Conservation (phyloP, 2,329 filamentous ascomycete genomes). For the Alternaria postmessia region DNA sequence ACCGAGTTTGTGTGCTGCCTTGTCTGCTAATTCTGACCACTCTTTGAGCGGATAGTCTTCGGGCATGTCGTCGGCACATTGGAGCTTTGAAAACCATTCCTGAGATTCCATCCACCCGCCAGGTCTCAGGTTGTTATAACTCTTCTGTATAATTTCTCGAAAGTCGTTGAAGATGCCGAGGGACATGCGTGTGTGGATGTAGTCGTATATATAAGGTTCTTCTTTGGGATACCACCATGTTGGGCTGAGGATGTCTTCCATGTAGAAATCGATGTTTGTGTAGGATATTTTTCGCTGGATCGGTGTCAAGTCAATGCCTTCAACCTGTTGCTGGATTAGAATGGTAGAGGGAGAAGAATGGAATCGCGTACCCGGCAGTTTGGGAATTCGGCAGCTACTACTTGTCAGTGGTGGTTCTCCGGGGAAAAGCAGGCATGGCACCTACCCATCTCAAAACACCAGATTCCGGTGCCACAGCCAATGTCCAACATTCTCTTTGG, state of each 20-base stretch:
- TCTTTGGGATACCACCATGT: constrained; percentile 63
- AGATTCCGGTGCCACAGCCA: constrained; percentile 54
- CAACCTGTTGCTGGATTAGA: constrained; percentile 44
- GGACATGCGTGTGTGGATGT: constrained; percentile 67
- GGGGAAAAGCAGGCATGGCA: constrained; percentile 5
- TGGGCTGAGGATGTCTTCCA: constrained; percentile 70
- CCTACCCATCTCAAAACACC: constrained; percentile 55
- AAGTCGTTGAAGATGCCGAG: constrained; percentile 67
- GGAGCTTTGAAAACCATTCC: constrained; percentile 55
- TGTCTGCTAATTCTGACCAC: constrained; percentile 55
- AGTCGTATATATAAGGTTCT: constrained; percentile 57
- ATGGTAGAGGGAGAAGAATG: not conserved
- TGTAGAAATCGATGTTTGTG: constrained; percentile 75
- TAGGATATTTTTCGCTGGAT: constrained; percentile 60
- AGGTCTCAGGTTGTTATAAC: constrained; percentile 62
- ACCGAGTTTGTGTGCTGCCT: constrained; percentile 57
- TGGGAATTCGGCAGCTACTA: constrained; percentile 45
- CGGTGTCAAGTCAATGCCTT: constrained; percentile 54
- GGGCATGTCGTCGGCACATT: constrained; percentile 63
- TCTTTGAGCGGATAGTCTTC: constrained; percentile 57
- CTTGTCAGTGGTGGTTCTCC: constrained; percentile 27
- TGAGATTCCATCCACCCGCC: constrained; percentile 62
- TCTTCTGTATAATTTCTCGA: constrained; percentile 61
- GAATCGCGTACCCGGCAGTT: constrained; percentile 38
- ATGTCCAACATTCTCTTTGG: constrained; percentile 53